Evolutionary conservation across 345 rosid genomes (phyloP).

Genomic region (Aquilaria malaccensis): DNA sequence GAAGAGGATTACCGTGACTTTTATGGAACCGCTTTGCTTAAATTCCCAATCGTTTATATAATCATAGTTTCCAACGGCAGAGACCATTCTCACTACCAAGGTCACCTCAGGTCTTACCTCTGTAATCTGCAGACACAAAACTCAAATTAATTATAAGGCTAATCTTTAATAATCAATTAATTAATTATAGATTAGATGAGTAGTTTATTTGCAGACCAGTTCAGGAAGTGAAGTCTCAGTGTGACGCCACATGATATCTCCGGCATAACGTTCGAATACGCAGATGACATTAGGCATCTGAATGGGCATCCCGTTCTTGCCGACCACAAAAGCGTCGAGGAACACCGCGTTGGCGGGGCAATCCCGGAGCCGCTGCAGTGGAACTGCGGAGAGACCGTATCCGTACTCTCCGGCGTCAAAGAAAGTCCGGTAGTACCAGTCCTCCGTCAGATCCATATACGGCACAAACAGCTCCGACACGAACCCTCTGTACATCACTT

Average conservation of each 20-base stretch:
- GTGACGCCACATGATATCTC: constrained; percentile 45
- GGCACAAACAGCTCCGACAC: constrained; percentile 53
- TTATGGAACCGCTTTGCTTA: constrained; percentile 50
- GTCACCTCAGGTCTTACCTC: constrained; percentile 55
- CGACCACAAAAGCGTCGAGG: constrained; percentile 29
- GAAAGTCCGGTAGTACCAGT: constrained; percentile 34
- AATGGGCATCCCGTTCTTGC: constrained; percentile 34
- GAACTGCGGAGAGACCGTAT: constrained; percentile 34
- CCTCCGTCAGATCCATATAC: constrained; percentile 46
- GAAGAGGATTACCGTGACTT: constrained; percentile 24
- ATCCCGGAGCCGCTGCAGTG: constrained; percentile 35
- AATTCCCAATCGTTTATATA: constrained; percentile 41
- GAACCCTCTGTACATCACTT: constrained; percentile 46
- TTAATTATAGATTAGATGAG: too few relatives aligned
- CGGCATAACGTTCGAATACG: constrained; percentile 55
- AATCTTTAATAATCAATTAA: too few relatives aligned
- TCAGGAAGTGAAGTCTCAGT: constrained; percentile 31
- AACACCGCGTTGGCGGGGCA: constrained; percentile 51
- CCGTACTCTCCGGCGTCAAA: constrained; percentile 50
- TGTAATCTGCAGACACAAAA: constrained; percentile 28
- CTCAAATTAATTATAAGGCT: not conserved
- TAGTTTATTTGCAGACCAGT: not conserved
- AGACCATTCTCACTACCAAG: constrained; percentile 47
- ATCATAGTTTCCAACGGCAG: constrained; percentile 40
- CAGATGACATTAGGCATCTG: constrained; percentile 32